Evolutionary conservation across 768 basidiomycete genomes (phyloP), one percentile per base, ranked within the genome.

Genomic region (Macrolepiota fuliginosa): DNA sequence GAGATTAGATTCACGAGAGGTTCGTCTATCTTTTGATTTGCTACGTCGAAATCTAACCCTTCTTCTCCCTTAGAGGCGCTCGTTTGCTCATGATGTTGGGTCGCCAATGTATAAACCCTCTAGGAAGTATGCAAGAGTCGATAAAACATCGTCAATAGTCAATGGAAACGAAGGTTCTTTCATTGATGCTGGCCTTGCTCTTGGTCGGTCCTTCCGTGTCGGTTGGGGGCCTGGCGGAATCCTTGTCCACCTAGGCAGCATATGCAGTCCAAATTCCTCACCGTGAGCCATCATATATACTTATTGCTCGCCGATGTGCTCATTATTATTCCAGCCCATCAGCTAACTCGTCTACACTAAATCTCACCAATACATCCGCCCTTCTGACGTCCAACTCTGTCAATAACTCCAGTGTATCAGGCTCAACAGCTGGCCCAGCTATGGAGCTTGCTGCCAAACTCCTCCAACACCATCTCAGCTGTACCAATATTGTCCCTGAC

Each of bases 131-230:
- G 83, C 89, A 12, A 84, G 89, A 19, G 88, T 94, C 12, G 86
- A 87, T 40, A 81, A 77, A 57, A 81, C 86, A 1, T 83, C 86
- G 10, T 93, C 93, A 11, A 77, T 83, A 15, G 85, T 85, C 1
- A 77, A 76, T 36, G 88, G 84, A 4, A 77, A 79, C 47, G 94
- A 96, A 71, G 83, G 81, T 2, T 78, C 82, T 29, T 75, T 86
- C 47, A 77, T 86, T 11, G 96, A 99, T 73, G 91, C 92, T 15
- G 96, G 94, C 0, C 77, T 98, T 37, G 83, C 90, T 0, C 76
- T 95, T 59, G 95, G 95, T 12, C 84, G 94, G 17, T 92, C 91
- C 12, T 97, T 94, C 73, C 83, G 94, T 60, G 92, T 90, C 2
- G 88, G 92, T 3, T 98, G 95, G 94, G 93, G 96, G 19, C 89